phyloP scores from a whole-genome alignment of 2,329 filamentous ascomycete genomes.

The Ophiostoma novo-ulmi region DNA sequence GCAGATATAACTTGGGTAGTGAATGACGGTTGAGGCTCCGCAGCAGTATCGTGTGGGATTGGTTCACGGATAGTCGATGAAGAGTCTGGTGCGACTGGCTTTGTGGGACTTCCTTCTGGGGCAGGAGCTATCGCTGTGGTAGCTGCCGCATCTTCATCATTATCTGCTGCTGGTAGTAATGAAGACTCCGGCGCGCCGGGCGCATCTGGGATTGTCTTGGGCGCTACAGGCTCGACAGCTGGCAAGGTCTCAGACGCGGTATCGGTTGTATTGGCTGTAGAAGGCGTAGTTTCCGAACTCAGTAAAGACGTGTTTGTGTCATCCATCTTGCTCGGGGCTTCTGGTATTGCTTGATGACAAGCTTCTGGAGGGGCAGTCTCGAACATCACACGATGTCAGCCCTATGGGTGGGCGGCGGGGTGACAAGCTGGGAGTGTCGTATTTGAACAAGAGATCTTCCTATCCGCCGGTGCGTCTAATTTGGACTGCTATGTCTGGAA shows the following conservation, averaged over 20 bases:
- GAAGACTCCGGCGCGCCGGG: neutral
- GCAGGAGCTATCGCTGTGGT: too few species aligned
- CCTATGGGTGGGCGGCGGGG: neutral
- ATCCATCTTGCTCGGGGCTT: neutral
- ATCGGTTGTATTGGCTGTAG: neutral
- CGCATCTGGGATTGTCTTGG: neutral
- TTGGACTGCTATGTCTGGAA: neutral
- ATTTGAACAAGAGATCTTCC: neutral
- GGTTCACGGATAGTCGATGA: neutral
- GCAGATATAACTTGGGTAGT: neutral
- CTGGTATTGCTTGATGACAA: conserved; percentile 42
- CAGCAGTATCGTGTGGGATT: neutral
- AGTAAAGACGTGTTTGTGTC: neutral
- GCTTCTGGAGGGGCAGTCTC: neutral
- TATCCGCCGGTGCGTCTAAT: neutral
- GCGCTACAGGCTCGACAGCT: neutral
- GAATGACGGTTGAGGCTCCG: neutral
- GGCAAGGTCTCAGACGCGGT: neutral
- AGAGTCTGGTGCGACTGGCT: neutral
- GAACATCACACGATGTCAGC: neutral
- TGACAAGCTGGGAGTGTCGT: neutral
- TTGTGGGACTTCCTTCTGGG: too few species aligned
- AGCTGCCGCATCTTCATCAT: neutral
- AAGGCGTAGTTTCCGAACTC: neutral
- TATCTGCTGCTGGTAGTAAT: neutral